phyloP scores from a whole-genome alignment of 192 early-diverging fungal species.

The Coemansia sp. region DNA sequence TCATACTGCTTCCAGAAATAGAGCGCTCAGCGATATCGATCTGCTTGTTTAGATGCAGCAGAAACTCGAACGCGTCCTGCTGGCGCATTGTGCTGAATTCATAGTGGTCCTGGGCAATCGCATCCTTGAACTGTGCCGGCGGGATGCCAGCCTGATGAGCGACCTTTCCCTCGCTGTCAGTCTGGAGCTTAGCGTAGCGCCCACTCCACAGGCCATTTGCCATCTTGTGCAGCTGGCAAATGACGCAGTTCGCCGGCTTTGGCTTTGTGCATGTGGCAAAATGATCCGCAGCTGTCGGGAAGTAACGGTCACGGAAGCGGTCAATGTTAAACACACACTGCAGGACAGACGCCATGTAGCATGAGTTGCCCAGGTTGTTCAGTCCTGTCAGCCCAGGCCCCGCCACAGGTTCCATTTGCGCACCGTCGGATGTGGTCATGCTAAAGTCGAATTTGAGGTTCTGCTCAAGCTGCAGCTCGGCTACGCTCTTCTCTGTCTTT shows the following conservation, averaged over 20 bases:
- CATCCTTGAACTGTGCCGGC: constrained; percentile 87
- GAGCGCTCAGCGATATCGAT: constrained; percentile 78
- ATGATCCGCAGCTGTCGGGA: constrained; percentile 38
- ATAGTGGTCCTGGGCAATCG: constrained; percentile 85
- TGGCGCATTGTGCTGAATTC: constrained; percentile 98
- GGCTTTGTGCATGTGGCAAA: constrained; percentile 34
- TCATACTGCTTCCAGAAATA: constrained; percentile 46
- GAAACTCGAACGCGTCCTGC: constrained; percentile 97
- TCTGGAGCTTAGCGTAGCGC: constrained; percentile 69
- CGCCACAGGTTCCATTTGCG: constrained; percentile 75
- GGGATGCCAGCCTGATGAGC: constrained; percentile 79
- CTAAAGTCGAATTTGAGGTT: constrained; percentile 96
- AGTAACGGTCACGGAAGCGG: constrained; percentile 73
- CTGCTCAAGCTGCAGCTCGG: constrained; percentile 94
- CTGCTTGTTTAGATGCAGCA: constrained; percentile 72
- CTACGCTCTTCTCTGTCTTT: constrained; percentile 91
- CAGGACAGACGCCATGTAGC: constrained; percentile 95
- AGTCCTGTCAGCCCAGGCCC: constrained; percentile 93
- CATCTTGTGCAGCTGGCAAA: constrained; percentile 91
- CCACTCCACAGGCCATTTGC: constrained; percentile 89
- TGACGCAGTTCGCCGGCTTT: constrained; percentile 73
- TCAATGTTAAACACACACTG: constrained; percentile 85
- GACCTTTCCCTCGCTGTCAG: constrained; percentile 31
- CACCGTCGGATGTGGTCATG: constrained; percentile 96
- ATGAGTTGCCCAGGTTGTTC: constrained; percentile 95